phyloP scores from a whole-genome alignment of 176 grass and related monocot genomes.

The Eleusine indica region DNA sequence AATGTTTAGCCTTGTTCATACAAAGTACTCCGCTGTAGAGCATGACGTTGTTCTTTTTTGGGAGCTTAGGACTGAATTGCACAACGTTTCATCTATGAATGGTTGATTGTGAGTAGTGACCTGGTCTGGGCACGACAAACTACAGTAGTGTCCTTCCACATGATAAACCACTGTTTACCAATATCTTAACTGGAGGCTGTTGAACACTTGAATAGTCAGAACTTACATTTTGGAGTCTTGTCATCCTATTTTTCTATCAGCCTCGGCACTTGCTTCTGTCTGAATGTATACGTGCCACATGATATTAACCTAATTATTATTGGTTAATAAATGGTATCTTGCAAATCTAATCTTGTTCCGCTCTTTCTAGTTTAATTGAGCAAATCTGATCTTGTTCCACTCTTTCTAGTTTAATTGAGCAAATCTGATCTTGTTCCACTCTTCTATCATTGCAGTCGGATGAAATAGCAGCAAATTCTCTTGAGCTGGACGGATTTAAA shows the following conservation, averaged over 20 bases:
- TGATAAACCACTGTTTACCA: not conserved
- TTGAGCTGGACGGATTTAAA: constrained; percentile 75
- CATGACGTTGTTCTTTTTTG: not conserved
- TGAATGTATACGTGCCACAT: not conserved
- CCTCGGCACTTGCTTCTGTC: not conserved
- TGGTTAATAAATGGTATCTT: not conserved
- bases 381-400: constrained; percentile 11
- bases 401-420: constrained; percentile 4
- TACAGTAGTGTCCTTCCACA: not conserved
- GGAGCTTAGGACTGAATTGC: not conserved
- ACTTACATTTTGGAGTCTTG: not conserved
- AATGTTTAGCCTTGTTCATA: not conserved
- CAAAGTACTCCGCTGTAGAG: not conserved
- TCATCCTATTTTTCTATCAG: not conserved
- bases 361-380: not conserved
- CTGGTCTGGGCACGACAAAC: not conserved
- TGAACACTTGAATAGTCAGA: not conserved
- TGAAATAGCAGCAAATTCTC: constrained; percentile 55
- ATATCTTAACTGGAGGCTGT: not conserved
- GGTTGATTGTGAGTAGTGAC: not conserved
- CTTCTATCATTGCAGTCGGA: constrained; percentile 41
- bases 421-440: constrained; percentile 11
- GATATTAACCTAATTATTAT: not conserved
- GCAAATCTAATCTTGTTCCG: not conserved
- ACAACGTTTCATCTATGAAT: not conserved